Percentiles rank a stretch among this genome's conserved stretches.
phyloP scores from a whole-genome alignment of 257 asterid species.

The Schizonepeta tenuifolia region DNA sequence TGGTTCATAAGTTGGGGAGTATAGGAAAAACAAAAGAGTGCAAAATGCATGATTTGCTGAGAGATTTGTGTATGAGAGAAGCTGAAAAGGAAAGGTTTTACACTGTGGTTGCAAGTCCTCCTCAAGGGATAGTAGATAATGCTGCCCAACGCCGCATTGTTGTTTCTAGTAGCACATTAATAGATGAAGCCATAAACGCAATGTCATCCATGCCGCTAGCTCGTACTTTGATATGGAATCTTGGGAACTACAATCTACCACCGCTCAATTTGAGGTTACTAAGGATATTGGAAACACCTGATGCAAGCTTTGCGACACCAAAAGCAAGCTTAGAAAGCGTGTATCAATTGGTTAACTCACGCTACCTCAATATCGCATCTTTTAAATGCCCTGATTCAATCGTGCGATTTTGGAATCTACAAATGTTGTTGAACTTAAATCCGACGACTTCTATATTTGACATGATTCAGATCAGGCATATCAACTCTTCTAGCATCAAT shows the following conservation, averaged over 20 bases:
- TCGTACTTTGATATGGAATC: constrained; percentile 19
- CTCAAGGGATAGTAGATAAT: too few species aligned
- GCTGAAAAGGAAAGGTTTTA: too few species aligned
- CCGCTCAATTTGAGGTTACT: neutral
- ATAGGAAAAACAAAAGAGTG: too few species aligned
- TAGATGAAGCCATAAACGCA: neutral
- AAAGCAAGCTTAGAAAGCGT: too few species aligned
- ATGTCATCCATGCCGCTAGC: neutral
- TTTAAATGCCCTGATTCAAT: neutral
- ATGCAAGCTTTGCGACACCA: fast-evolving
- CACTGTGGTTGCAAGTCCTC: neutral
- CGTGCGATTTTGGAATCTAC: constrained; percentile 5
- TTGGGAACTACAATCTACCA: neutral
- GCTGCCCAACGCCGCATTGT: constrained; percentile 26
- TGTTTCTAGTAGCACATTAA: neutral
- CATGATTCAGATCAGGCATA: constrained; percentile 10
- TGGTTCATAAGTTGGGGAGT: too few species aligned
- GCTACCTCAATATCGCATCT: neutral
- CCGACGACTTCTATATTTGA: neutral
- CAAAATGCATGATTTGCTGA: too few species aligned
- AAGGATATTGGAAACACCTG: neutral
- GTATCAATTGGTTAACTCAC: constrained; percentile 4
- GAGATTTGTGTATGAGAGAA: too few species aligned
- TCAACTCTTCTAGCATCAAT: too few species aligned
- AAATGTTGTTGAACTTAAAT: neutral